phyloP scores from a whole-genome alignment of 805 yeast genomes.

The Wickerhamiella australiensis region DNA sequence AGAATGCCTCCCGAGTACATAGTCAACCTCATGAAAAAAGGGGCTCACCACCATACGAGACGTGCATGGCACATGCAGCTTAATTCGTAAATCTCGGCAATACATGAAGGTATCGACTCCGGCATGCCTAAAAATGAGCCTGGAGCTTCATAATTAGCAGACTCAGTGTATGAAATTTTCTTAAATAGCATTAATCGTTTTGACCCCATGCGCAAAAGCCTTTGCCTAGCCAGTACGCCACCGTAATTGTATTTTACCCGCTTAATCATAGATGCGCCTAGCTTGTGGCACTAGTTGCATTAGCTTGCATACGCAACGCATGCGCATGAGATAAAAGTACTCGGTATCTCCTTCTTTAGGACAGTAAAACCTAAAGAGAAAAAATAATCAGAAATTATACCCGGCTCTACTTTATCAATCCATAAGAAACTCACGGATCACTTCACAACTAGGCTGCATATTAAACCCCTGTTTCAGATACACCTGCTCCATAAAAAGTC shows the following conservation, averaged over 20 bases:
- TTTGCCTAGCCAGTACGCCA: not conserved
- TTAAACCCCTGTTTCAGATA: not conserved
- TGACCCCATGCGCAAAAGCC: too few species aligned
- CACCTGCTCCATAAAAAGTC: not conserved
- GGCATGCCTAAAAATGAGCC: too few species aligned
- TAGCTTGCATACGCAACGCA: conserved; percentile 1
- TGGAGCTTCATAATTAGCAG: too few species aligned
- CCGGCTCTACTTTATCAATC: not conserved
- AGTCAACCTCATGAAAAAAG: not conserved
- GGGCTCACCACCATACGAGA: conserved; percentile 1
- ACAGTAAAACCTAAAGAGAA: not conserved
- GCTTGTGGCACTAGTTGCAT: conserved; percentile 1
- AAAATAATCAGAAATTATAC: too few species aligned
- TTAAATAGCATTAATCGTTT: too few species aligned
- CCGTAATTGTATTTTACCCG: not conserved
- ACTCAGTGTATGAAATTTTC: not conserved
- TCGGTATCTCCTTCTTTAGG: not conserved
- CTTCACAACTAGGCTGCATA: not conserved
- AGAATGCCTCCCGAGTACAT: not conserved
- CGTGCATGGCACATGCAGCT: conserved; percentile 4
- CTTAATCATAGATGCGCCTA: conserved; percentile 1
- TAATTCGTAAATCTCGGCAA: not conserved
- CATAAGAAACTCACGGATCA: not conserved
- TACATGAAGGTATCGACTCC: too few species aligned
- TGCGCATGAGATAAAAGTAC: not conserved